Evolutionary conservation across 306 rosid species (phyloP).

Genomic region (Citrullus mucosospermus): DNA sequence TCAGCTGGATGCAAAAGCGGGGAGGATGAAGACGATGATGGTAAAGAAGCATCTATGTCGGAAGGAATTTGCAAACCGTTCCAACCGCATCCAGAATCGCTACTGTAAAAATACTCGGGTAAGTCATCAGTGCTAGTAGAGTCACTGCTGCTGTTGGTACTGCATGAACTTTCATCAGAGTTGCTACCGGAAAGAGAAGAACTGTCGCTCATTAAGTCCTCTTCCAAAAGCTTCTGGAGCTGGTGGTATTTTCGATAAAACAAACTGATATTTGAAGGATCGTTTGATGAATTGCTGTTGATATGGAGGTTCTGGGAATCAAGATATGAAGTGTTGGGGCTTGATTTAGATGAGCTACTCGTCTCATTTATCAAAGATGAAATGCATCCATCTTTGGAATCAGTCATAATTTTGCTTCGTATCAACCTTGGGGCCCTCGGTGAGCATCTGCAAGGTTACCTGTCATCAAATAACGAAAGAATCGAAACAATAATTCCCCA

Average conservation of each 20-base stretch:
- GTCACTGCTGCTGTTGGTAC: slow-evolving; percentile 57
- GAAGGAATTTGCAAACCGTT: slow-evolving; percentile 19
- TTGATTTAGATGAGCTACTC: slow-evolving; percentile 24
- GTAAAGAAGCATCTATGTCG: slow-evolving; percentile 33
- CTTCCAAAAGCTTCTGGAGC: slow-evolving; percentile 42
- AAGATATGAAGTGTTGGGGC: slow-evolving; percentile 10
- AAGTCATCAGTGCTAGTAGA: slow-evolving; percentile 66
- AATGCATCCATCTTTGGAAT: slow-evolving; percentile 27
- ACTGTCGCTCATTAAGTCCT: slow-evolving; percentile 77
- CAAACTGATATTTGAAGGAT: slow-evolving; percentile 29
- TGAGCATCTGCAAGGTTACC: slow-evolving; percentile 46
- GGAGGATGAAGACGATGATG: slow-evolving; percentile 47
- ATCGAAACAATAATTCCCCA: slow-evolving; percentile 1
- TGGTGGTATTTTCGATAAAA: slow-evolving; percentile 29
- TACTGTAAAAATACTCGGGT: slow-evolving; percentile 68
- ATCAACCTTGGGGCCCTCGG: slow-evolving; percentile 80
- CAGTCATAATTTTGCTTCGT: slow-evolving; percentile 37
- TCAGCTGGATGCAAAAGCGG: background rate
- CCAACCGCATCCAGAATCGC: slow-evolving; percentile 45
- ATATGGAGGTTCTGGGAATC: slow-evolving; percentile 15
- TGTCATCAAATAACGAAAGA: background rate
- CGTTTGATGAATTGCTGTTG: slow-evolving; percentile 19
- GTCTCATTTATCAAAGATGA: slow-evolving; percentile 28
- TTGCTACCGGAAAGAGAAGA: slow-evolving; percentile 64
- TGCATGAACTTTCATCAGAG: slow-evolving; percentile 76